These are phyloP conservation scores for Ananas comosus DNA, from an alignment of 176 grass and related monocot species.

Conservation along the genomic window DNA sequence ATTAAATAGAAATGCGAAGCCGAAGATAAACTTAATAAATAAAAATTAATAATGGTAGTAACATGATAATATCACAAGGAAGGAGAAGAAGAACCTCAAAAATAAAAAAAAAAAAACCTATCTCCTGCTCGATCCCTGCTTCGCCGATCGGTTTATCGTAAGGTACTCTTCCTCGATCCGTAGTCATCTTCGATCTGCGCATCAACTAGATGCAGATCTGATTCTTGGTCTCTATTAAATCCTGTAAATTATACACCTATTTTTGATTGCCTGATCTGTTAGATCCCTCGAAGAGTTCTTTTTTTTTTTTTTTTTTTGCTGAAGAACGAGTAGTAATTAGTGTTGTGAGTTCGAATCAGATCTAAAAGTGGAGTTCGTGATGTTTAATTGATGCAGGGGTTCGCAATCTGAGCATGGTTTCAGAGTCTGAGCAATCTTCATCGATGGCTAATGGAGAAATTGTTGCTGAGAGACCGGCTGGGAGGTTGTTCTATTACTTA, in stretches of 20 bases:
- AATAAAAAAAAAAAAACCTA: too few species aligned
- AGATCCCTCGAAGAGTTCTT: slow-evolving; percentile 22
- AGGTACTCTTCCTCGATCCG: slow-evolving; percentile 1
- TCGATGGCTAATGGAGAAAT: slow-evolving; percentile 3
- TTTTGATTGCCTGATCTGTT: not conserved
- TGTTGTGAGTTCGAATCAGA: slow-evolving; percentile 1
- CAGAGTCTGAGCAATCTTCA: not conserved
- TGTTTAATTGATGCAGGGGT: not conserved
- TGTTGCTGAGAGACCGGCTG: not conserved
- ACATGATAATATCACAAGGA: too few species aligned
- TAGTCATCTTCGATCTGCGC: too few species aligned
- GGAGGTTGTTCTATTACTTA: not conserved
- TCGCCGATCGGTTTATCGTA: slow-evolving; percentile 6
- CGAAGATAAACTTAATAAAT: too few species aligned
- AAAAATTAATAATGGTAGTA: too few species aligned
- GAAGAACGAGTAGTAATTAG: not conserved
- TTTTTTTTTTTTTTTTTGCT: slow-evolving; percentile 1
- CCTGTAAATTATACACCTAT: not conserved
- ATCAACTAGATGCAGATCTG: slow-evolving; percentile 14
- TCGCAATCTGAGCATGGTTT: not conserved
- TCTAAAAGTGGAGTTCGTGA: not conserved
- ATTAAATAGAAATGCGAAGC: too few species aligned
- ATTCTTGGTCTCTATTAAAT: not conserved
- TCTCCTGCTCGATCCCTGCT: too few species aligned
- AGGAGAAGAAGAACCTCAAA: too few species aligned